Evolutionary conservation across 768 basidiomycete species (phyloP), one percentile per base, ranked within the genome.

Genomic region (Suillus placidus): DNA sequence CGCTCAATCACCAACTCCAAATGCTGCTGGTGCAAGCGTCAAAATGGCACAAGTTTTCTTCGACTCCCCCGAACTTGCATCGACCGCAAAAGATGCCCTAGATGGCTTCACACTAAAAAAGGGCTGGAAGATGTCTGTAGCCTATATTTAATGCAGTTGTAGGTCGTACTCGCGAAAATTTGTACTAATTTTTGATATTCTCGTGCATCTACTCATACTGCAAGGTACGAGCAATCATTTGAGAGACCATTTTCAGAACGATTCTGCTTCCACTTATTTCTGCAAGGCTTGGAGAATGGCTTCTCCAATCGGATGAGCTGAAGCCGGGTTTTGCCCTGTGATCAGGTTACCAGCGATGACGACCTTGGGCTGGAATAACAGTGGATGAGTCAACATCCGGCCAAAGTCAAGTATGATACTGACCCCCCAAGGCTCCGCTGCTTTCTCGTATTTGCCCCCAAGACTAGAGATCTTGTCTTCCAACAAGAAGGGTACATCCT

Each of bases 41-140:
- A 96, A 95, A 79, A 86, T 93, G 79, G 93, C 92, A 12, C 87
- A 93, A 71, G 89, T 92, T 26, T 74, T 85, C 32, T 98, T 92
- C 78, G 93, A 94, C 71, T 85, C 86, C 4, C 78, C 88, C 12
- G 89, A 90, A 63, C 83, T 92, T 32, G 93, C 94, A 20, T 79
- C 86, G 18, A 85, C 85, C 6, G 95, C 95, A 45, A 92, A 90
- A 80, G 88, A 90, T 61, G 93, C 90, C 16, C 78, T 95, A 68
- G 88, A 97, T 76, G 91, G 92, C 60, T 97, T 94, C 77, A 84
- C 89, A 47, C 81, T 97, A 71, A 95, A 95, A 80, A 91, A 90
- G 71, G 92, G 87, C 49, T 93, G 91, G 91, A 79, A 85, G 69
- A 94, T 95, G 91, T 83, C 83, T 60, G 93, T 95, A 64, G 83